Percentiles rank a stretch among this genome's conserved stretches.
These are phyloP conservation scores for Flammula alnicola DNA, from an alignment of 1,284 basidiomycete genomes.

Conservation along the genomic window DNA sequence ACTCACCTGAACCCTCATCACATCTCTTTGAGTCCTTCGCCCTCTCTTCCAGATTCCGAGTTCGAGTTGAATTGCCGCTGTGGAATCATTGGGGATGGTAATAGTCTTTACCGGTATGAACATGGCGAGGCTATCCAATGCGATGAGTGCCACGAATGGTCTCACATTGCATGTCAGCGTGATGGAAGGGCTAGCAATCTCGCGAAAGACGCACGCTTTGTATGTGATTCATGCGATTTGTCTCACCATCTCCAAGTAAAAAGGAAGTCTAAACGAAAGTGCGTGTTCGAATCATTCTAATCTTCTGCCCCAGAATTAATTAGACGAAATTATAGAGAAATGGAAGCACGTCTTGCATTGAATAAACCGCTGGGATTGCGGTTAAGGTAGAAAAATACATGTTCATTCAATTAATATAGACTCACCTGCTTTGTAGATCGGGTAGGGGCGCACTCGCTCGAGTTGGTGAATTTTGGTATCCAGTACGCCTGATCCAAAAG, in stretches of 20 bases:
- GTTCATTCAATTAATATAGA: too few species aligned
- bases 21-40: background rate
- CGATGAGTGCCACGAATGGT: constrained; percentile 21
- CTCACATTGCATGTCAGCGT: constrained; percentile 27
- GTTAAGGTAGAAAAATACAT: too few species aligned
- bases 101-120: constrained; percentile 11
- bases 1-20: background rate
- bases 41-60: constrained; percentile 14
- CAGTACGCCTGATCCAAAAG: too few species aligned
- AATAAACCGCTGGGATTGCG: too few species aligned
- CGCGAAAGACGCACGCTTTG: constrained; percentile 9
- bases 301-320: too few species aligned
- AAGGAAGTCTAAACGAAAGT: too few species aligned
- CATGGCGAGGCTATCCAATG: constrained; percentile 23
- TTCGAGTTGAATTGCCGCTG: constrained; percentile 23
- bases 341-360: too few species aligned
- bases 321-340: too few species aligned
- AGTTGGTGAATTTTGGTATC: too few species aligned
- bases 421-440: too few species aligned
- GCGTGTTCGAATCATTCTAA: too few species aligned
- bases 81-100: constrained; percentile 22
- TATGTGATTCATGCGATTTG: constrained; percentile 22
- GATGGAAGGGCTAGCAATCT: constrained; percentile 20
- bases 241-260: background rate
- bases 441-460: too few species aligned